Percentiles rank a stretch among this genome's conserved stretches.
These are phyloP conservation scores for Chytriomyces hyalinus DNA, from an alignment of 192 early-diverging fungal genomes.

Conservation along the genomic window DNA sequence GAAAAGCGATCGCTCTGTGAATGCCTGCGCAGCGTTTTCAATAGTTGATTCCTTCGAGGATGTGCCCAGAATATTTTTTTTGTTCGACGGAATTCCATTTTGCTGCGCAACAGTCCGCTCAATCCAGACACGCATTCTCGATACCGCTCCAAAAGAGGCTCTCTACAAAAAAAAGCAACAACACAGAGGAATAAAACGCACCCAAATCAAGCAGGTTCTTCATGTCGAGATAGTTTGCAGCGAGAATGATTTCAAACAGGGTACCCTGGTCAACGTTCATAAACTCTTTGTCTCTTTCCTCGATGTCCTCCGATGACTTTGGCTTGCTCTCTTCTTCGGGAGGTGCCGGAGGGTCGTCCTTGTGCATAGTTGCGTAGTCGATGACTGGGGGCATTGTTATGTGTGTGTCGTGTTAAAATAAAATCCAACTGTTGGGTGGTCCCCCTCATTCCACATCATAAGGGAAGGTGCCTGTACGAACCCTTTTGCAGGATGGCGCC, in stretches of 20 bases:
- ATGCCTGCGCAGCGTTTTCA: background rate
- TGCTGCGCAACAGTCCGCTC: background rate
- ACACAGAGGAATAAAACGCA: conserved; percentile 7
- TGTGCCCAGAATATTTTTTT: background rate
- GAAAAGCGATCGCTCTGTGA: background rate
- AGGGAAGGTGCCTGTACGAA: background rate
- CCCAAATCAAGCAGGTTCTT: conserved; percentile 64
- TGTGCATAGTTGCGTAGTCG: conserved; percentile 90
- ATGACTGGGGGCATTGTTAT: conserved; percentile 58
- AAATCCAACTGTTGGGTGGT: too few species aligned
- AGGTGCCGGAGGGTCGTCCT: conserved; percentile 62
- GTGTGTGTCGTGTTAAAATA: background rate
- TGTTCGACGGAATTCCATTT: background rate
- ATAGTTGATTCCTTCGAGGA: background rate
- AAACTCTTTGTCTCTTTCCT: conserved; percentile 89
- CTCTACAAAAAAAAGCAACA: background rate
- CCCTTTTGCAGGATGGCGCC: conserved; percentile 82
- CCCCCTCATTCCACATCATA: too few species aligned
- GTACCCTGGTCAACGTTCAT: conserved; percentile 94
- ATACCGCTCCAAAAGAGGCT: background rate
- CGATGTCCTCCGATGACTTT: conserved; percentile 76
- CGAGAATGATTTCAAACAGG: conserved; percentile 87
- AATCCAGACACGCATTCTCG: background rate
- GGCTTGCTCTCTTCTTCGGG: conserved; percentile 66
- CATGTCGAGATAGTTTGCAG: conserved; percentile 70